A percentile compares a stretch with the other conserved stretches of the same genome.
phyloP scores from a whole-genome alignment of 352 stramenopile species.

The Pythium sp. region DNA sequence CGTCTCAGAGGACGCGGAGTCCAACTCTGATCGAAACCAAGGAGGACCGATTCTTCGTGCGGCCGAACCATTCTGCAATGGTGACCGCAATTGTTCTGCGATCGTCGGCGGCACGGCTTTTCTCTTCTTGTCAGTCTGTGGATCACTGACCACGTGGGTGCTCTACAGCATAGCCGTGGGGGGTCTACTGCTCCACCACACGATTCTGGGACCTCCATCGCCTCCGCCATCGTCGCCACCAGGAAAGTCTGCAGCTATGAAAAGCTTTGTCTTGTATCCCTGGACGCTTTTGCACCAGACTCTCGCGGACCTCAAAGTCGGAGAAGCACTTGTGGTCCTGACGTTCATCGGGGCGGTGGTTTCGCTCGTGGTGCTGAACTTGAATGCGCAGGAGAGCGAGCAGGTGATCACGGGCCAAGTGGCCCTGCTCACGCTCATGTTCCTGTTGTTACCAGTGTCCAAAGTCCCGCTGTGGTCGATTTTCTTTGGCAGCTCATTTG shows the following conservation, averaged over 20 bases:
- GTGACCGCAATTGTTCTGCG: conserved; percentile 55
- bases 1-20: background rate
- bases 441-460: conserved; percentile 69
- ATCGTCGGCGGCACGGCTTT: conserved; percentile 61
- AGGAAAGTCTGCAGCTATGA: conserved; percentile 46
- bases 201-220: conserved; percentile 22
- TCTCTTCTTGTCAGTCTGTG: conserved; percentile 45
- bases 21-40: conserved; percentile 26
- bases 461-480: conserved; percentile 60
- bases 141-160: conserved; percentile 39
- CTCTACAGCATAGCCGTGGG: conserved; percentile 39
- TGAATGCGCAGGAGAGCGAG: conserved; percentile 32
- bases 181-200: conserved; percentile 47
- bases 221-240: conserved; percentile 19
- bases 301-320: conserved; percentile 53
- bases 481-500: conserved; percentile 73
- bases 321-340: conserved; percentile 61
- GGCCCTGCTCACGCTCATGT: conserved; percentile 70
- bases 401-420: conserved; percentile 55
- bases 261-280: conserved; percentile 33
- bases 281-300: conserved; percentile 51
- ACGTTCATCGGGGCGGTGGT: conserved; percentile 53
- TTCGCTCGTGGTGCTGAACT: conserved; percentile 31
- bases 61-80: conserved; percentile 35
- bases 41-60: conserved; percentile 15